Conservation (phyloP, 495 filamentous ascomycete genomes). For the Amphirosellinia nigrospora region DNA sequence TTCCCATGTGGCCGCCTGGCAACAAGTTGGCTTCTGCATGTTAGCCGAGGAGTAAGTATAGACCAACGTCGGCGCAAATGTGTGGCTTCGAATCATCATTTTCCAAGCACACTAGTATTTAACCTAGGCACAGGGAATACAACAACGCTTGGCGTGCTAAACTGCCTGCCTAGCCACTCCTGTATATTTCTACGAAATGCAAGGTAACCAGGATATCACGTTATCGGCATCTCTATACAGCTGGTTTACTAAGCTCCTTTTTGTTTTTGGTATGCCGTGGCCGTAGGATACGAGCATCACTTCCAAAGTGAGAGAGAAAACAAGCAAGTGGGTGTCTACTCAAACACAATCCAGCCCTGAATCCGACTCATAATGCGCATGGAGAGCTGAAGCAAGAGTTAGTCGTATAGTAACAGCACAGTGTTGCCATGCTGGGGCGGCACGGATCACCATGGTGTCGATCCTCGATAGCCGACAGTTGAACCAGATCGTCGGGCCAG, state of each 20-base stretch:
- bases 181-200: background rate
- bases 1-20: background rate
- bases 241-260: no score
- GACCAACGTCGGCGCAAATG: background rate
- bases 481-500: slow-evolving; percentile 43
- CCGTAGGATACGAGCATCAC: background rate
- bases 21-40: background rate
- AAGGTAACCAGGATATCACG: background rate
- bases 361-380: background rate
- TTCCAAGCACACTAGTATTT: background rate
- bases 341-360: background rate
- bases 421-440: slow-evolving; percentile 6
- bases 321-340: background rate
- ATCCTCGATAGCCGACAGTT: slow-evolving; percentile 41
- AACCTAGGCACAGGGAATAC: background rate
- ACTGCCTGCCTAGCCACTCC: background rate
- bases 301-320: background rate
- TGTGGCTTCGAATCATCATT: background rate
- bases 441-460: slow-evolving; percentile 14
- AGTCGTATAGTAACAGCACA: slow-evolving; percentile 17
- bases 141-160: background rate
- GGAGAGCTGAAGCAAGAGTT: background rate
- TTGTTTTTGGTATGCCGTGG: no score
- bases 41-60: background rate
- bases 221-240: background rate